Percentiles rank a stretch among this genome's conserved stretches.
phyloP scores from a whole-genome alignment of 106 monocot genomes.

The Posidonia australis region DNA sequence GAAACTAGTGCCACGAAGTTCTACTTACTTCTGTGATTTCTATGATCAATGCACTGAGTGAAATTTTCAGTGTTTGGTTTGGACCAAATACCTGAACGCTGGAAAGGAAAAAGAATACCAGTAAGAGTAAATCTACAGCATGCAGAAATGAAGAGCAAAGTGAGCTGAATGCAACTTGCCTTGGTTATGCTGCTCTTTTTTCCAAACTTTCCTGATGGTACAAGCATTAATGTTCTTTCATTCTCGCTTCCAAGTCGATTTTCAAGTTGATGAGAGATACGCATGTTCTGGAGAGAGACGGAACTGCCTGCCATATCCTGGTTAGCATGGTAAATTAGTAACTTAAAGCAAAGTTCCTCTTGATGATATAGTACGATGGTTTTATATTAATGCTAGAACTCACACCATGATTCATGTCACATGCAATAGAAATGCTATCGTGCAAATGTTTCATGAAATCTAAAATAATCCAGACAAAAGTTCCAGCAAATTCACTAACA shows the following conservation, averaged over 20 bases:
- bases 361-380: neutral
- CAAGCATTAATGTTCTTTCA: slow-evolving; percentile 57
- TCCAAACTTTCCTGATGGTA: slow-evolving; percentile 25
- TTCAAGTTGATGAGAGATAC: slow-evolving; percentile 12
- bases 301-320: slow-evolving; percentile 38
- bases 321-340: slow-evolving; percentile 8
- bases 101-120: slow-evolving; percentile 4
- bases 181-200: slow-evolving; percentile 17
- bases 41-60: slow-evolving; percentile 57
- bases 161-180: slow-evolving; percentile 31
- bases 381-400: neutral
- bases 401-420: neutral
- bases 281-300: slow-evolving; percentile 12
- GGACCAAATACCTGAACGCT: slow-evolving; percentile 73
- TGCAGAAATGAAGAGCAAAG: neutral
- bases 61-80: slow-evolving; percentile 70
- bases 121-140: neutral
- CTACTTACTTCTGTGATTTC: slow-evolving; percentile 50
- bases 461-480: neutral
- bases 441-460: neutral
- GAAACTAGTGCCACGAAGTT: neutral
- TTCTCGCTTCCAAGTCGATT: slow-evolving; percentile 36
- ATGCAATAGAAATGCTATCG: neutral
- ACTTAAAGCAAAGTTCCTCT: neutral
- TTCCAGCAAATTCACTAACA: neutral